A percentile compares a stretch with the other conserved stretches of the same genome.
These are phyloP conservation scores for Ophiostoma perfectum DNA, from an alignment of 2,329 filamentous ascomycete genomes.

Conservation along the genomic window DNA sequence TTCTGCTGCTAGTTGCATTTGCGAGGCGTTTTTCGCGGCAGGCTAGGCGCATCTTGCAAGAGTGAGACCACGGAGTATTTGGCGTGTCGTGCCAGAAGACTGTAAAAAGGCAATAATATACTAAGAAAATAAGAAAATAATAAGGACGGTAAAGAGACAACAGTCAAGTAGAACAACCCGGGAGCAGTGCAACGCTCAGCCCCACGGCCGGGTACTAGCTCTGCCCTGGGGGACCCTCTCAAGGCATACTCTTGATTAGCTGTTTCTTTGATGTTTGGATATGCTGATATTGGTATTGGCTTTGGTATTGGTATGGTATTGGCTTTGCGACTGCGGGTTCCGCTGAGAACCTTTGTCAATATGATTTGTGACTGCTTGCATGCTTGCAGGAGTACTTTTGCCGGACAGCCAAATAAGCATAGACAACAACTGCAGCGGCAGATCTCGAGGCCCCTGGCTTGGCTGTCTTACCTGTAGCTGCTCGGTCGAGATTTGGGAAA, in stretches of 20 bases:
- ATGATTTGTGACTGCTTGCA: too few relatives aligned
- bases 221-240: conserved; percentile 16
- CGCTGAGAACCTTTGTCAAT: too few relatives aligned
- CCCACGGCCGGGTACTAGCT: conserved; percentile 23
- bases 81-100: not conserved
- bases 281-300: too few relatives aligned
- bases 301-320: too few relatives aligned
- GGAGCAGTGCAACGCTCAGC: conserved; percentile 23
- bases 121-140: not conserved
- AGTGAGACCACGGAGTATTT: not conserved
- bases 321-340: too few relatives aligned
- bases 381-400: too few relatives aligned
- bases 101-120: not conserved
- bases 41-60: conserved; percentile 21
- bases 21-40: conserved; percentile 22
- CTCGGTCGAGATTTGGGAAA: conserved; percentile 10
- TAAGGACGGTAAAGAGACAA: not conserved
- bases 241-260: conserved; percentile 20
- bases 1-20: conserved; percentile 10
- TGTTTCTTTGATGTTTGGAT: too few relatives aligned
- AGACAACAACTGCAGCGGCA: not conserved
- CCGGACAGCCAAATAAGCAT: too few relatives aligned
- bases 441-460: not conserved
- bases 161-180: not conserved
- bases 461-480: not conserved